phyloP scores from a whole-genome alignment of 768 basidiomycete species.

The Lactarius tabidus region DNA sequence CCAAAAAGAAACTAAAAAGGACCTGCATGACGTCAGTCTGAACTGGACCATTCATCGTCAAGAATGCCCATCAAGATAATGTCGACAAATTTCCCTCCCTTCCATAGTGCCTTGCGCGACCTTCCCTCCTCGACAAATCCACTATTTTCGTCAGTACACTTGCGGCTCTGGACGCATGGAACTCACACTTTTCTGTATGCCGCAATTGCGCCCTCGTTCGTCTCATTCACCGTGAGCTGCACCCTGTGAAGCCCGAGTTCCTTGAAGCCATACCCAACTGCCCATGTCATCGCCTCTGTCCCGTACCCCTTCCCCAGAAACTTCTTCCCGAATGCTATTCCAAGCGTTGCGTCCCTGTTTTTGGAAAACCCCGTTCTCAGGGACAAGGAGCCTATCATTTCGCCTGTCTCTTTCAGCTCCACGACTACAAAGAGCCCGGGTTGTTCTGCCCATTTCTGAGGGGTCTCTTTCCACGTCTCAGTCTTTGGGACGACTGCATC shows the following conservation, averaged over 20 bases:
- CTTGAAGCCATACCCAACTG: slow-evolving; percentile 28
- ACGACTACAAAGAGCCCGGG: not conserved
- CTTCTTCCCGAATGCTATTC: not conserved
- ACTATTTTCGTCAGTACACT: slow-evolving; percentile 25
- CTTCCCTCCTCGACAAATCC: slow-evolving; percentile 37
- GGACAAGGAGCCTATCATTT: not conserved
- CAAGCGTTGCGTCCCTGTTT: not conserved
- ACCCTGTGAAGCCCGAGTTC: slow-evolving; percentile 33
- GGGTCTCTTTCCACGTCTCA: slow-evolving; percentile 1
- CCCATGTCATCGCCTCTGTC: slow-evolving; percentile 24
- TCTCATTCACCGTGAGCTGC: slow-evolving; percentile 28
- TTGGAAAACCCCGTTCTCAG: not conserved
- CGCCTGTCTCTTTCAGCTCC: not conserved
- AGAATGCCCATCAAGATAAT: slow-evolving; percentile 38
- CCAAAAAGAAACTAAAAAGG: no score
- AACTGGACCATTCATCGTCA: slow-evolving; percentile 37
- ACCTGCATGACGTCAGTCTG: not conserved
- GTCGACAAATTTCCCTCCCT: slow-evolving; percentile 38
- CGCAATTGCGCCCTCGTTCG: slow-evolving; percentile 26
- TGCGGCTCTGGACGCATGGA: not conserved
- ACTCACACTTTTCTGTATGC: slow-evolving; percentile 35
- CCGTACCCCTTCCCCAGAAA: slow-evolving; percentile 29
- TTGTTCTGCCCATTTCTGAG: not conserved
- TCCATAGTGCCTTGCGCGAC: slow-evolving; percentile 34
- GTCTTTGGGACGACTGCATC: slow-evolving; percentile 3